Base-by-base conservation (phyloP, 2,329 filamentous ascomycete species). In the Aspergillus chevalieri region DNA sequence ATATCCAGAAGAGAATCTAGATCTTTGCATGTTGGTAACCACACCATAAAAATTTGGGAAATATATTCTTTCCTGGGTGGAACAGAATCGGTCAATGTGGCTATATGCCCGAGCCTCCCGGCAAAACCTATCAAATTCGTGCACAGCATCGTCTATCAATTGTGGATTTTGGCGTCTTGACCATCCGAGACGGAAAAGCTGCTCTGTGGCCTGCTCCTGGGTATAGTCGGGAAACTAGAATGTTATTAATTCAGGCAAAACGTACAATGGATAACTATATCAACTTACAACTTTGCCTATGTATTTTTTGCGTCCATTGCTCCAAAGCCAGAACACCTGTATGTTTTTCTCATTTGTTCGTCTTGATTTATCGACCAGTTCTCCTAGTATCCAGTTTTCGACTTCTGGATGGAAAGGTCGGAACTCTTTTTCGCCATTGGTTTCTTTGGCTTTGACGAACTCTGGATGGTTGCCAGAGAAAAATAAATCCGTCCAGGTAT, bases 321-420 rank as follows among this genome's bases (percentile, higher is more conserved):
- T 47, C 30, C 33, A 45, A 43, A 54, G 50, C 52, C 52, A 54
- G 39, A 52, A 52, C 42, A 54, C 52, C 24, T 54, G 47, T 46
- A 52, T 52, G 4, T 12, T 45, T 33, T 28, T 44, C 17, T n/a
- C 34, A 48, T 52, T 17, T 44, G 42, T 42, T 24, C 7, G 43
- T 44, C 49, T 44, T 6, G 43, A 12, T 45, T 44, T 51, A 22
- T 49, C 52, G 7, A 42, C 46, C 21, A 44, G 39, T 8, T n/a
- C 22, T 44, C 52, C 46, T 33, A 54, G 26, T 33, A 36, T 44
- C 49, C 49, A 54, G 30, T 34, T 10, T 15, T 49, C 24, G 43
- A 22, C 43, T 38, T 49, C 43, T 17, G 50, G 19, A 41, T 12
- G 46, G 39, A 28, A 45, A 17, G 22, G 9, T 49, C 47, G 47